Percentiles rank a stretch among this genome's conserved stretches.
Conservation (phyloP, 1,139 yeast species). For the Suhomyces choctaworum region DNA sequence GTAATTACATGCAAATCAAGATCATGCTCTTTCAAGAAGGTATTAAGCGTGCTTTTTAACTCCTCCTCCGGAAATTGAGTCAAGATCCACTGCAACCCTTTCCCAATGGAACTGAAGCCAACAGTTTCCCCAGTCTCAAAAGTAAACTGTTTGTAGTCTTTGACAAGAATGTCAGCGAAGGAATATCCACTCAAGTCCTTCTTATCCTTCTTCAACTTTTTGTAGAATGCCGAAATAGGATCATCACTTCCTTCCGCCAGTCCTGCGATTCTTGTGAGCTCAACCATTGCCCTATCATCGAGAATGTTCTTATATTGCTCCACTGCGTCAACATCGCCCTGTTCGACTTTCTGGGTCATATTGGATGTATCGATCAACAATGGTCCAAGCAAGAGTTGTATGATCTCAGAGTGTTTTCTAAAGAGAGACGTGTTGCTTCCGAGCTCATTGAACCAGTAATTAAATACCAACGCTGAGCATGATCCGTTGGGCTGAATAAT, state of each 20-base stretch:
- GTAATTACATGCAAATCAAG: constrained; percentile 62
- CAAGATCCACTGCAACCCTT: constrained; percentile 60
- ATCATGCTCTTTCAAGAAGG: constrained; percentile 35
- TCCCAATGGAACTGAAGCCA: constrained; percentile 79
- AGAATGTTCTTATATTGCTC: constrained; percentile 30
- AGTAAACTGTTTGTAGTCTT: constrained; percentile 80
- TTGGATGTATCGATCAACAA: constrained; percentile 71
- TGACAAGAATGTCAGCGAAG: constrained; percentile 61
- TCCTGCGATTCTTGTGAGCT: background rate
- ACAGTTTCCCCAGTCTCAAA: constrained; percentile 43
- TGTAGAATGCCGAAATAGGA: constrained; percentile 28
- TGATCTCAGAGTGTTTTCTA: constrained; percentile 32
- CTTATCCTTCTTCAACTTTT: constrained; percentile 53
- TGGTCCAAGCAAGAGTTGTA: constrained; percentile 61
- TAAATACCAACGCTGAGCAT: constrained; percentile 71
- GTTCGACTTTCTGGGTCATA: constrained; percentile 58
- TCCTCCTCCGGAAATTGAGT: constrained; percentile 31
- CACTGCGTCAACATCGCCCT: constrained; percentile 51
- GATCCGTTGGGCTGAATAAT: constrained; percentile 68
- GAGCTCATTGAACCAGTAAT: constrained; percentile 50
- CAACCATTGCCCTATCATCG: background rate
- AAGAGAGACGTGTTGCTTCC: constrained; percentile 19
- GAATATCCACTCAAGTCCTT: constrained; percentile 62
- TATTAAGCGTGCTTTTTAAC: constrained; percentile 38
- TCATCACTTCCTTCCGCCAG: background rate